Evolutionary conservation across 257 asterid genomes (phyloP).

Genomic region (Solanum gracilifrons): DNA sequence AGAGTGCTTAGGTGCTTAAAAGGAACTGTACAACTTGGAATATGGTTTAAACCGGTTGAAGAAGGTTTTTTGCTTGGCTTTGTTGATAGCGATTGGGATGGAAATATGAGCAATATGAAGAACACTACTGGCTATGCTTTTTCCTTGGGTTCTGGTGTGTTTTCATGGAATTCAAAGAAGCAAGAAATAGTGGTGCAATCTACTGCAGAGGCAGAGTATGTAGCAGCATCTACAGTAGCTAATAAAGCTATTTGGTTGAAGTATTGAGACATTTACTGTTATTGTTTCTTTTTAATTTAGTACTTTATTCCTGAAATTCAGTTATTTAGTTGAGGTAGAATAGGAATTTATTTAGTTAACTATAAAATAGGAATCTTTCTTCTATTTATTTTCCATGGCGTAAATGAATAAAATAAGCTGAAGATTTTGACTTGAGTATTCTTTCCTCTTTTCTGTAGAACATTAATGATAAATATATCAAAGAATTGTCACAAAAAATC

Average conservation of each 20-base stretch:
- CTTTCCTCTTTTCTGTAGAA: not conserved
- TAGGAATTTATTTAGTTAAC: not conserved
- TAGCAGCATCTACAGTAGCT: not conserved
- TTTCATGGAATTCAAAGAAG: not conserved
- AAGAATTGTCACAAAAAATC: not conserved
- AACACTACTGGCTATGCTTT: not conserved
- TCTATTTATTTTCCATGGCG: not conserved
- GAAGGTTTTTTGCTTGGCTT: not conserved
- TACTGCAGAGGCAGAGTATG: not conserved
- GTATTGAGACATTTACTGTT: not conserved
- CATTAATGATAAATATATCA: not conserved
- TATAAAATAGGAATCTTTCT: not conserved
- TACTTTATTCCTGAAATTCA: not conserved
- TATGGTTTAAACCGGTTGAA: not conserved
- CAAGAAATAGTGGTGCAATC: not conserved
- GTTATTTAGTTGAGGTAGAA: not conserved
- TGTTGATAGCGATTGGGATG: not conserved
- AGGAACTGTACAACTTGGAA: not conserved
- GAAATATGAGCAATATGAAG: not conserved
- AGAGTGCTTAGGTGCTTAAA: not conserved
- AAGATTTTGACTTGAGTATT: not conserved
- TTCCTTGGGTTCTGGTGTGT: not conserved
- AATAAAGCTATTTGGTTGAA: not conserved
- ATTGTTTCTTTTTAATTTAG: not conserved
- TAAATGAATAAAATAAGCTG: not conserved